Percentiles rank a stretch among this genome's conserved stretches.
Evolutionary conservation across 2,329 filamentous ascomycete genomes (phyloP).

Genomic region (Calonectria multiphialidica): DNA sequence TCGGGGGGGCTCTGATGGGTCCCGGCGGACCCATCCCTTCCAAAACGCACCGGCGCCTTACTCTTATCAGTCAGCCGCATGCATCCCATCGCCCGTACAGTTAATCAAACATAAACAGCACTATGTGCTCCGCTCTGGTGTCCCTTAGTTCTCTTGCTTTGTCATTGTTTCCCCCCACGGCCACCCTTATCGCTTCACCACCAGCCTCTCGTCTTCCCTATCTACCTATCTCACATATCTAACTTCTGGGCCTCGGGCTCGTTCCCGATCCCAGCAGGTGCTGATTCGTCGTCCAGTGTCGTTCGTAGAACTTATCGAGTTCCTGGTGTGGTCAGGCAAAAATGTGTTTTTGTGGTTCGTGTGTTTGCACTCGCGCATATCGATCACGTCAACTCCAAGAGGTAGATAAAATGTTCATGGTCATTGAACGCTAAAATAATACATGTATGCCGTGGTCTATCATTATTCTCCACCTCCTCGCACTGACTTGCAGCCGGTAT

Average conservation of each 20-base stretch:
- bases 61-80: slow-evolving; percentile 20
- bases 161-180: not conserved
- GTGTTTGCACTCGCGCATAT: not conserved
- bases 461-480: not conserved
- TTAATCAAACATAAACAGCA: not conserved
- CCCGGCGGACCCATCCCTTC: not conserved
- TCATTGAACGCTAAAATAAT: slow-evolving; percentile 6
- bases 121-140: not conserved
- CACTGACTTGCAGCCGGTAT: not conserved
- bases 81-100: not conserved
- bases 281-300: not conserved
- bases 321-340: not conserved
- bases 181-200: not conserved
- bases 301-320: not conserved
- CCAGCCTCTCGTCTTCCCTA: too few species aligned
- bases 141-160: not conserved
- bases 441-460: slow-evolving; percentile 20
- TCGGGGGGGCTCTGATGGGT: not conserved
- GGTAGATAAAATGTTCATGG: not conserved
- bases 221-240: not conserved
- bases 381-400: not conserved
- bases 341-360: not conserved
- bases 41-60: not conserved
- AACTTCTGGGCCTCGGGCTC: not conserved
- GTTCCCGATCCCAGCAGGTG: not conserved